Percentiles rank a stretch among this genome's conserved stretches.
phyloP scores from a whole-genome alignment of 2,329 filamentous ascomycete species.

The Polychaeton citri region DNA sequence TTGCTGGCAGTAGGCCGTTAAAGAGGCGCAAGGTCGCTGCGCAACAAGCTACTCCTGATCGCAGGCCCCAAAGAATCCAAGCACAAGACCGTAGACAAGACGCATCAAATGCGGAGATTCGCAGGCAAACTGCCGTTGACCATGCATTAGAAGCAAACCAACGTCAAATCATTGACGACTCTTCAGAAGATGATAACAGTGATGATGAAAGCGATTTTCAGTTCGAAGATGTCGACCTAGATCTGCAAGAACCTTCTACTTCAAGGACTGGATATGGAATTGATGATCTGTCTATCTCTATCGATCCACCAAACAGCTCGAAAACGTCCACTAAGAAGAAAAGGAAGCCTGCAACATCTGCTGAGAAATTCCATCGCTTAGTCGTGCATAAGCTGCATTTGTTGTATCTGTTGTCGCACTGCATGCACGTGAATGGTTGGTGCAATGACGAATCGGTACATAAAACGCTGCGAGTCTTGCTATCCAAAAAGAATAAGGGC shows the following conservation, averaged over 20 bases:
- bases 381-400: slow-evolving; percentile 80
- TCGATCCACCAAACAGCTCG: slow-evolving; percentile 21
- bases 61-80: no score
- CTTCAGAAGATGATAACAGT: slow-evolving; percentile 37
- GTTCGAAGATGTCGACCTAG: slow-evolving; percentile 48
- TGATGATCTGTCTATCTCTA: slow-evolving; percentile 27
- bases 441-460: slow-evolving; percentile 46
- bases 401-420: slow-evolving; percentile 69
- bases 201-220: slow-evolving; percentile 47
- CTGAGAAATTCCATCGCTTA: slow-evolving; percentile 49
- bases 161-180: slow-evolving; percentile 17
- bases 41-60: not conserved
- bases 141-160: not conserved
- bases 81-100: no score
- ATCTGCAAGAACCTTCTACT: slow-evolving; percentile 14
- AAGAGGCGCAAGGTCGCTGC: slow-evolving; percentile 12
- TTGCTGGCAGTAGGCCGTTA: slow-evolving; percentile 10
- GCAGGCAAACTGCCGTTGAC: not conserved
- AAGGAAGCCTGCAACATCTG: slow-evolving; percentile 40
- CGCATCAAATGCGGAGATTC: no score
- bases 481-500: slow-evolving; percentile 51
- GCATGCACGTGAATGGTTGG: slow-evolving; percentile 66
- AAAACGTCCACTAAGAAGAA: slow-evolving; percentile 22
- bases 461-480: slow-evolving; percentile 45
- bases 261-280: slow-evolving; percentile 16